Percentiles rank a stretch among this genome's conserved stretches.
phyloP scores from a whole-genome alignment of 2,329 filamentous ascomycete genomes.

The Emergomyces africanus region DNA sequence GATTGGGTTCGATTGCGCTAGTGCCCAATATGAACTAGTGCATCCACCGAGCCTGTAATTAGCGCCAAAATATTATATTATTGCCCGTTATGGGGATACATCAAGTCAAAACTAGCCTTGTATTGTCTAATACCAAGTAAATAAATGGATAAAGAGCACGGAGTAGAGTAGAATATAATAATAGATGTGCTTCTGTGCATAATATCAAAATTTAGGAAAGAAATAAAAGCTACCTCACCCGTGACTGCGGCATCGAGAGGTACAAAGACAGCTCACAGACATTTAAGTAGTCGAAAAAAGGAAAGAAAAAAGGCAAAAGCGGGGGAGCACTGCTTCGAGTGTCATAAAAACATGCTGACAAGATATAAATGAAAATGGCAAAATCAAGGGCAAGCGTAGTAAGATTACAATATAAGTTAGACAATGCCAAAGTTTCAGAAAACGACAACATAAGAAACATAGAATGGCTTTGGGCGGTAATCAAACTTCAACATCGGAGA shows the following conservation, averaged over 20 bases:
- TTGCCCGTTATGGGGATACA: background rate
- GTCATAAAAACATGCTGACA: background rate
- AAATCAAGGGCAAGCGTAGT: background rate
- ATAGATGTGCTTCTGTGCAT: background rate
- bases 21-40: background rate
- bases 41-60: background rate
- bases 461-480: background rate
- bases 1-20: background rate
- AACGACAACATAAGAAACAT: conserved; percentile 1
- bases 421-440: background rate
- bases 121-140: background rate
- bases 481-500: background rate
- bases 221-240: background rate
- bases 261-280: background rate
- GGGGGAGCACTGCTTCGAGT: background rate
- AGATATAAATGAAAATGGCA: background rate
- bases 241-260: background rate
- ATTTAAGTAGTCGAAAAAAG: background rate
- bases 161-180: no score
- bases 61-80: background rate
- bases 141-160: background rate
- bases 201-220: background rate
- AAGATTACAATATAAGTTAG: conserved; percentile 13
- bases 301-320: background rate
- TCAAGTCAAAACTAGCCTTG: no score